Percentiles rank a stretch among this genome's conserved stretches.
phyloP scores from a whole-genome alignment of 1,139 yeast genomes.

The Zygoascus hellenicus region DNA sequence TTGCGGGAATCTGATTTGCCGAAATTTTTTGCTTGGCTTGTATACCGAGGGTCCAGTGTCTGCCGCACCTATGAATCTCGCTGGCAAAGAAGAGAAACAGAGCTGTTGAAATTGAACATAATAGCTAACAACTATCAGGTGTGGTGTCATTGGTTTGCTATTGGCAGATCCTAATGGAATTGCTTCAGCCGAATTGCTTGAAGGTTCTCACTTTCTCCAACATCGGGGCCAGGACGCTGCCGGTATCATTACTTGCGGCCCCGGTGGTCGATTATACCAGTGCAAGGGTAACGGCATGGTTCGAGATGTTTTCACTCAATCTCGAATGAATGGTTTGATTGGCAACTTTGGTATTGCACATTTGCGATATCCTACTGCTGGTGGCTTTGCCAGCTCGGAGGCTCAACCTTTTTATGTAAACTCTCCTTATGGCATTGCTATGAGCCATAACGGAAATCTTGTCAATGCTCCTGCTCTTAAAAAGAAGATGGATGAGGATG shows the following conservation, averaged over 20 bases:
- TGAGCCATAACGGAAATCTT: conserved; percentile 92
- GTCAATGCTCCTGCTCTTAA: conserved; percentile 78
- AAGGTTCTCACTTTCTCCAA: conserved; percentile 88
- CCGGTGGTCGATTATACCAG: conserved; percentile 89
- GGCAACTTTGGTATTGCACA: conserved; percentile 97
- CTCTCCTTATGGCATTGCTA: conserved; percentile 87
- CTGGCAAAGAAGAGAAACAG: too few relatives aligned
- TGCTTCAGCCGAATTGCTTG: conserved; percentile 86
- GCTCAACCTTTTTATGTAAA: conserved; percentile 99
- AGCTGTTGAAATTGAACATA: too few relatives aligned
- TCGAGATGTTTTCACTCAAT: conserved; percentile 87
- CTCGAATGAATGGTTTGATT: conserved; percentile 67
- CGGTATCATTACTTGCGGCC: conserved; percentile 96
- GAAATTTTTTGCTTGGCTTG: background rate
- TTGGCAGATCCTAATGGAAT: conserved; percentile 66
- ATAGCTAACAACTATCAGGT: conserved; percentile 38
- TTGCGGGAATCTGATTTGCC: background rate
- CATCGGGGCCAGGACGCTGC: conserved; percentile 99
- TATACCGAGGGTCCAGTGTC: too few relatives aligned
- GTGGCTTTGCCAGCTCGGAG: conserved; percentile 93
- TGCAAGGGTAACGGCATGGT: conserved; percentile 99
- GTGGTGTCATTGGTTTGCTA: conserved; percentile 90
- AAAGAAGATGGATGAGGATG: conserved; percentile 80
- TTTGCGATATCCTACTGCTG: conserved; percentile 95
- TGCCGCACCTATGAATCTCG: too few relatives aligned